Conservation (phyloP, 495 filamentous ascomycete genomes). For the Pseudoneurospora amorphoporcata region DNA sequence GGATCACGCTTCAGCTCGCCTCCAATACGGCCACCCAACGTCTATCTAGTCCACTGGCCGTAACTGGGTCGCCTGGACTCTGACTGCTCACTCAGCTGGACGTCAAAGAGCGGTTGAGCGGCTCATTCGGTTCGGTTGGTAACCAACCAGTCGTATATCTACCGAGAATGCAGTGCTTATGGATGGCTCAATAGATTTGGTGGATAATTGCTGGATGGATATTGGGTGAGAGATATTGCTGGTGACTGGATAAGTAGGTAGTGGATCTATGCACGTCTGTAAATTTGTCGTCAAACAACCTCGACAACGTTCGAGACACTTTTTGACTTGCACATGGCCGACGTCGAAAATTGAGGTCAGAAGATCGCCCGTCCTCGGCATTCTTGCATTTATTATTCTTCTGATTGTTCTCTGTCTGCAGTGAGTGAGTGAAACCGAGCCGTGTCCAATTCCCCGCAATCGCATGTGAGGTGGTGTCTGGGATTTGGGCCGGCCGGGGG, state of each 20-base stretch:
- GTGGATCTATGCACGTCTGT: neutral
- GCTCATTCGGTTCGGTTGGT: neutral
- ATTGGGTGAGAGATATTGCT: neutral
- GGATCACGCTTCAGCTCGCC: neutral
- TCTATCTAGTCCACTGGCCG: neutral
- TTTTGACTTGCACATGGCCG: neutral
- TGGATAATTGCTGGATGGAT: neutral
- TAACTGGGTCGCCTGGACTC: neutral
- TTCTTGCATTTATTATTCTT: neutral
- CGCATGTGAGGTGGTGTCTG: neutral
- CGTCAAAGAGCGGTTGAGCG: neutral
- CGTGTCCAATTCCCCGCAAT: neutral
- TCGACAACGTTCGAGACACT: neutral
- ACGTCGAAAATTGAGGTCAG: neutral
- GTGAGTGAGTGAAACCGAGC: neutral
- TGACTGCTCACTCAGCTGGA: neutral
- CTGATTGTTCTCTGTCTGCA: neutral
- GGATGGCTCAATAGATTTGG: neutral
- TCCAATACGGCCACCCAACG: neutral
- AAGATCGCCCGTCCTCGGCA: neutral
- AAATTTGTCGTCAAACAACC: neutral
- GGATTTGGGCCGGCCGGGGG: neutral
- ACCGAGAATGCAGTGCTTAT: neutral
- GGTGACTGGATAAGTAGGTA: neutral
- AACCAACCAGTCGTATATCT: neutral